Percentiles rank a stretch among this genome's conserved stretches.
phyloP scores from a whole-genome alignment of 2,329 filamentous ascomycete species.

The Akanthomyces lecanii region DNA sequence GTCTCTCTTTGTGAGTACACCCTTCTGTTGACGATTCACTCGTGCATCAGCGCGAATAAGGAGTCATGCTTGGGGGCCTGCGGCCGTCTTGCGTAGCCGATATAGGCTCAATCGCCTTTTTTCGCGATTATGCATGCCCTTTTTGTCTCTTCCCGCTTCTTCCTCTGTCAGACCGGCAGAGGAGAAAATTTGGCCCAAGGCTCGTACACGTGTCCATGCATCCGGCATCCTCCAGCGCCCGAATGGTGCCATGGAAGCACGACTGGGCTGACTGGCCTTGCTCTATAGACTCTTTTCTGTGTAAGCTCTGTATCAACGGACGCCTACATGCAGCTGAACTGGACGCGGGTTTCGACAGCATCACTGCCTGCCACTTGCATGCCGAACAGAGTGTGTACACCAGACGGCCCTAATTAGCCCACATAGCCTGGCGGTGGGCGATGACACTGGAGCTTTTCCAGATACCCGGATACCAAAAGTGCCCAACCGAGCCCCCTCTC shows the following conservation, averaged over 20 bases:
- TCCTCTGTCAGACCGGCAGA: neutral
- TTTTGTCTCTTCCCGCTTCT: neutral
- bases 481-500: neutral
- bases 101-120: too few species aligned
- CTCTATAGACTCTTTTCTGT: neutral
- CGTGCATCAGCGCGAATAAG: too few species aligned
- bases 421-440: neutral
- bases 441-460: neutral
- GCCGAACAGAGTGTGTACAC: too few species aligned
- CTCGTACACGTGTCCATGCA: slow-evolving; percentile 9
- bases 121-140: neutral
- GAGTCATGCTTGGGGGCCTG: neutral
- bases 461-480: neutral
- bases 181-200: neutral
- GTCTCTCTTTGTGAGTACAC: too few species aligned
- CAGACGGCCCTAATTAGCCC: neutral
- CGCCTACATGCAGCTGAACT: neutral
- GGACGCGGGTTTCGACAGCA: neutral
- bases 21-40: too few species aligned
- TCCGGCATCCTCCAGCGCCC: neutral
- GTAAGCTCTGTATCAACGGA: neutral
- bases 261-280: neutral
- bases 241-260: neutral
- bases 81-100: too few species aligned
- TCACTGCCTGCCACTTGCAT: neutral